Base-by-base conservation (phyloP, 805 yeast species). In the Candida orba region DNA sequence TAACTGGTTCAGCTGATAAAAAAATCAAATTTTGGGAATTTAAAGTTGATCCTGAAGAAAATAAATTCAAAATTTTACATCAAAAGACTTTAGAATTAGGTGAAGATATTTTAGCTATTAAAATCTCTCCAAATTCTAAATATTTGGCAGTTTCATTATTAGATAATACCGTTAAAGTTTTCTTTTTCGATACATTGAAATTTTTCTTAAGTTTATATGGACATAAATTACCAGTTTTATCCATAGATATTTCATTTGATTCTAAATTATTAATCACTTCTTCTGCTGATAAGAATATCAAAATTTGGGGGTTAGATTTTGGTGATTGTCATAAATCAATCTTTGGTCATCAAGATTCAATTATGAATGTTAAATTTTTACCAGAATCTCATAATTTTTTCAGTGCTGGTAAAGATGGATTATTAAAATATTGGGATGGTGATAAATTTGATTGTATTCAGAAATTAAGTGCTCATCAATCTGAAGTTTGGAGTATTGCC, bases 271-370 rank as follows among this genome's bases (percentile, higher is more conserved):
- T 93, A 48, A 79, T 91, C 42, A 87, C 98, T 0, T 86, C 96
- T 4, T 88, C 97, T 1, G 99, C 99, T 0, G 99, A 93, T 66
- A 93, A 93, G 64, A 93, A 93, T 64, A 86, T 93, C 59, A 89
- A 95, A 66, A 84, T 93, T 45, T 93, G 99, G 99, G 99, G 99
- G 41, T 69, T 93, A 46, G 99, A 93, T 63, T 93, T 93, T 65
- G 99, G 99, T 65, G 99, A 93, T 65, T 93, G 99, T 71, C 99
- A 93, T 64, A 84, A 84, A 61, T 91, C 98, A 2, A 78, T 93
- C 24, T 93, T 93, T 63, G 99, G 95, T 1, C 99, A 93, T 62
- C 95, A 89, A 58, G 99, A 93, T 62, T 83, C 96, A 4, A 86
- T 93, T 46, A 87, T 91, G 95, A 73, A 75, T 50, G 95, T 91